phyloP scores from a whole-genome alignment of 345 rosid species.

The Toxicodendron radicans region DNA sequence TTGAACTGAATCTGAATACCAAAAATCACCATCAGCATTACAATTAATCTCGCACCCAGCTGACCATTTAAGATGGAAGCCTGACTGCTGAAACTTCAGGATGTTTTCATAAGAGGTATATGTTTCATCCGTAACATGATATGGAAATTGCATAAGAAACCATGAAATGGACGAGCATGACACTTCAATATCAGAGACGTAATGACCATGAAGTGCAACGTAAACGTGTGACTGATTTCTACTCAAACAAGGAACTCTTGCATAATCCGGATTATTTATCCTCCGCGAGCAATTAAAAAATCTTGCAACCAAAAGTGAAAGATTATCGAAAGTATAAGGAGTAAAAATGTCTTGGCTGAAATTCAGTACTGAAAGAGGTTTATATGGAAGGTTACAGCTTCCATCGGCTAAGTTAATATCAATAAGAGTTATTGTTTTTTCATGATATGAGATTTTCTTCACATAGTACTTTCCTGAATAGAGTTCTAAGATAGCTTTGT shows the following conservation, averaged over 20 bases:
- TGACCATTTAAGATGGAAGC: constrained; percentile 47
- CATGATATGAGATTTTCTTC: constrained; percentile 24
- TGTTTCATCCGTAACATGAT: constrained; percentile 15
- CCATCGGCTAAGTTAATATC: constrained; percentile 36
- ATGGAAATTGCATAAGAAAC: constrained; percentile 21
- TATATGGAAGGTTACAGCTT: constrained; percentile 31
- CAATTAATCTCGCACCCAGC: constrained; percentile 35
- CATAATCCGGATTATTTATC: constrained; percentile 20
- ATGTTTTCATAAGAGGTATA: constrained; percentile 31
- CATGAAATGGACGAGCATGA: constrained; percentile 31
- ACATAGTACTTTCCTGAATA: neutral
- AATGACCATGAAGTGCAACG: constrained; percentile 22
- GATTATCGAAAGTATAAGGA: no score
- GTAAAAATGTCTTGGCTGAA: no score
- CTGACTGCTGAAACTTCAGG: constrained; percentile 25
- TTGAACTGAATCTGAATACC: no score
- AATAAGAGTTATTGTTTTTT: constrained; percentile 19
- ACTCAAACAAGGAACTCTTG: constrained; percentile 32
- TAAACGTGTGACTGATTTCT: constrained; percentile 25
- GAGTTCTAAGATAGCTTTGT: no score
- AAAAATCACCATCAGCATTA: no score
- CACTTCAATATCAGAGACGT: constrained; percentile 22
- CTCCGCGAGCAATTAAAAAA: constrained; percentile 31
- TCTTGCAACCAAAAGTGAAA: neutral
- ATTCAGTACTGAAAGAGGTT: constrained; percentile 21